Evolutionary conservation across 1,139 yeast species (phyloP).

Genomic region (Candida neerlandica): DNA sequence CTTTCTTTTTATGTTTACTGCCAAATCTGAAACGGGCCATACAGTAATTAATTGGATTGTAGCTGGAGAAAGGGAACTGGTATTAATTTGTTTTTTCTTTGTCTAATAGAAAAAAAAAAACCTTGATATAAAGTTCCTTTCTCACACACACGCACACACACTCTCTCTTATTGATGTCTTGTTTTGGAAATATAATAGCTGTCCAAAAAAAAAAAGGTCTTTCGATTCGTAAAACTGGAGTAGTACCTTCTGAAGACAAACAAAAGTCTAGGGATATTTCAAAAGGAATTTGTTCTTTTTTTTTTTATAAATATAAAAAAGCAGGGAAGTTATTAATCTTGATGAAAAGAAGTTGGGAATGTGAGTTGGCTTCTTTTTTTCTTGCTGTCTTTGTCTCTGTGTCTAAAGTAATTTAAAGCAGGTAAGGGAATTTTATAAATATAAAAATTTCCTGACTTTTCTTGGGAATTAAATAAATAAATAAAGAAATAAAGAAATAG

Average conservation of each 20-base stretch:
- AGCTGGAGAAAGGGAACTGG: not conserved
- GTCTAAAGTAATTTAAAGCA: not conserved
- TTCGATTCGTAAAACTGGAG: not conserved
- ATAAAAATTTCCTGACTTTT: constrained; percentile 3
- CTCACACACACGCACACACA: no score
- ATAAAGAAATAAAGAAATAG: no score
- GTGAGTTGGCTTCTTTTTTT: not conserved
- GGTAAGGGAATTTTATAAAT: not conserved
- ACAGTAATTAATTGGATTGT: constrained; percentile 3
- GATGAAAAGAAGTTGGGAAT: not conserved
- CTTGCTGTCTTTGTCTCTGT: no score
- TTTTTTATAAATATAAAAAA: not conserved
- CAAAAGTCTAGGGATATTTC: not conserved
- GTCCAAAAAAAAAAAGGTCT: not conserved
- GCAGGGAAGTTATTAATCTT: no score
- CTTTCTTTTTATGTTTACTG: constrained; percentile 11
- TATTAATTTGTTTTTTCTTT: constrained; percentile 1
- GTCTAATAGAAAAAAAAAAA: not conserved
- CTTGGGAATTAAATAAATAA: not conserved
- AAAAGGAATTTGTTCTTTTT: no score
- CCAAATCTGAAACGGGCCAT: constrained; percentile 17
- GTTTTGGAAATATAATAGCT: constrained; percentile 2
- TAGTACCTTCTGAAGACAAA: not conserved
- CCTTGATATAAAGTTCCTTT: not conserved
- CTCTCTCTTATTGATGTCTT: not conserved